Percentiles rank a stretch among this genome's conserved stretches.
Evolutionary conservation across 1,139 yeast species (phyloP).

Genomic region (Diutina siamensis): DNA sequence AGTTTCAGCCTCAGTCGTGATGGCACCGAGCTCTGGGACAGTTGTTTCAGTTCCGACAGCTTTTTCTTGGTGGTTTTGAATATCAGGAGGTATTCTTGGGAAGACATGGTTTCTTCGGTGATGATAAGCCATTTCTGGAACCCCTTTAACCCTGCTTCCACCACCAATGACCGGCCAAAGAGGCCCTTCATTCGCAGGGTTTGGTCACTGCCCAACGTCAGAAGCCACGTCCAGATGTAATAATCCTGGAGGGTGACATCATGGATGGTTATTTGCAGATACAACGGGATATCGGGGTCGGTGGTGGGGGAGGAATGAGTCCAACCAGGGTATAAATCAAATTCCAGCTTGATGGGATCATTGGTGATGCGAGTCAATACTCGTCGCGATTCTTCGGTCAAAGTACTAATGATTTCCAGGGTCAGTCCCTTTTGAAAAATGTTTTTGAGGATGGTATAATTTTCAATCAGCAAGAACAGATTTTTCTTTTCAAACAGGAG

Average conservation of each 20-base stretch:
- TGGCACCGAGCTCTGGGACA: neutral
- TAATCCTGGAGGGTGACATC: slow-evolving; percentile 75
- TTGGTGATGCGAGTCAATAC: slow-evolving; percentile 47
- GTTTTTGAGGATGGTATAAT: slow-evolving; percentile 63
- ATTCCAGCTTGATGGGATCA: slow-evolving; percentile 30
- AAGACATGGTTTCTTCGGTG: slow-evolving; percentile 49
- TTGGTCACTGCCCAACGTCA: slow-evolving; percentile 67
- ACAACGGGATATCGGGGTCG: slow-evolving; percentile 24
- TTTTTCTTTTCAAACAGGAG: slow-evolving; percentile 62
- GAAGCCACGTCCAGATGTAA: slow-evolving; percentile 86
- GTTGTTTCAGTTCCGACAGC: slow-evolving; percentile 6
- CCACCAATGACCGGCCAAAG: slow-evolving; percentile 72
- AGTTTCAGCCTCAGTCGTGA: neutral
- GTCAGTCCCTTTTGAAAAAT: slow-evolving; percentile 52
- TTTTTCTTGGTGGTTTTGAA: slow-evolving; percentile 11
- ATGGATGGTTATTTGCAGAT: slow-evolving; percentile 41
- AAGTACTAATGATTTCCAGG: slow-evolving; percentile 45
- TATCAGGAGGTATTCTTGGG: slow-evolving; percentile 27
- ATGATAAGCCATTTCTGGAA: slow-evolving; percentile 78
- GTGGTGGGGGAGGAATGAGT: slow-evolving; percentile 13
- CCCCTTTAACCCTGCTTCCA: slow-evolving; percentile 62
- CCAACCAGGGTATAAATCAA: slow-evolving; percentile 36
- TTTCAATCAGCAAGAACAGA: slow-evolving; percentile 64
- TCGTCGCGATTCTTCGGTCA: slow-evolving; percentile 66
- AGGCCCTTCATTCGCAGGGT: slow-evolving; percentile 49